A percentile compares a stretch with the other conserved stretches of the same genome.
Conservation (phyloP, 805 yeast species). For the Nakazawaea ambrosiae region DNA sequence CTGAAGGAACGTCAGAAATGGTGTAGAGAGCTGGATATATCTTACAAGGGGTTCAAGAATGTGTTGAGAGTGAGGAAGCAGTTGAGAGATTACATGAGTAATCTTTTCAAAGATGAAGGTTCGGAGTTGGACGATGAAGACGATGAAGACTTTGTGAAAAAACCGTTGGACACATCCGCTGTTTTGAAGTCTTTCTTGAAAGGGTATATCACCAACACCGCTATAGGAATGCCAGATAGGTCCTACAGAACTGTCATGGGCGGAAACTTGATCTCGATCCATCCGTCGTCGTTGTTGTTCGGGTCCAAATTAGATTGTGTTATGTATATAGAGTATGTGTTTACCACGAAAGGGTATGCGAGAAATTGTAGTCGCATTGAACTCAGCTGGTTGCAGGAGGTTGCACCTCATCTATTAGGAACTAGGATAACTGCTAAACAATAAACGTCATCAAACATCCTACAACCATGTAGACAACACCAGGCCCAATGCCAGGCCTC, state of each 20-base stretch:
- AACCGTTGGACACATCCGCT: slow-evolving; percentile 42
- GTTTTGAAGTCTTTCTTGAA: slow-evolving; percentile 72
- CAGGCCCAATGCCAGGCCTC: too few species aligned
- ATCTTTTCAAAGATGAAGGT: slow-evolving; percentile 31
- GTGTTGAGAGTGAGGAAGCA: slow-evolving; percentile 73
- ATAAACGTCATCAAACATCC: background rate
- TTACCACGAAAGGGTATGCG: slow-evolving; percentile 88
- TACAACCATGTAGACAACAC: background rate
- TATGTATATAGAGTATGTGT: slow-evolving; percentile 92
- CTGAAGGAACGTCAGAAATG: slow-evolving; percentile 60
- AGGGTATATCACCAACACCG: slow-evolving; percentile 85
- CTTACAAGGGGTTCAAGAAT: slow-evolving; percentile 72
- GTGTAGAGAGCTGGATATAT: slow-evolving; percentile 76
- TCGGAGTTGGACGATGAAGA: slow-evolving; percentile 23
- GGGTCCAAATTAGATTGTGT: slow-evolving; percentile 79
- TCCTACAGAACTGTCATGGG: slow-evolving; percentile 80
- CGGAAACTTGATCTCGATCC: slow-evolving; percentile 82
- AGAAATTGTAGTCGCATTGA: slow-evolving; percentile 80
- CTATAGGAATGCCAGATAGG: slow-evolving; percentile 91
- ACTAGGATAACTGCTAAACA: slow-evolving; percentile 20
- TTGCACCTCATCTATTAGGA: slow-evolving; percentile 60
- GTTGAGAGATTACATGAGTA: slow-evolving; percentile 58
- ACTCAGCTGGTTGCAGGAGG: slow-evolving; percentile 78
- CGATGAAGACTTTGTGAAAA: slow-evolving; percentile 17
- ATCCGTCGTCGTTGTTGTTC: slow-evolving; percentile 84